Base-by-base conservation (phyloP, 2,329 filamentous ascomycete species). In the Xylariaceae sp. region DNA sequence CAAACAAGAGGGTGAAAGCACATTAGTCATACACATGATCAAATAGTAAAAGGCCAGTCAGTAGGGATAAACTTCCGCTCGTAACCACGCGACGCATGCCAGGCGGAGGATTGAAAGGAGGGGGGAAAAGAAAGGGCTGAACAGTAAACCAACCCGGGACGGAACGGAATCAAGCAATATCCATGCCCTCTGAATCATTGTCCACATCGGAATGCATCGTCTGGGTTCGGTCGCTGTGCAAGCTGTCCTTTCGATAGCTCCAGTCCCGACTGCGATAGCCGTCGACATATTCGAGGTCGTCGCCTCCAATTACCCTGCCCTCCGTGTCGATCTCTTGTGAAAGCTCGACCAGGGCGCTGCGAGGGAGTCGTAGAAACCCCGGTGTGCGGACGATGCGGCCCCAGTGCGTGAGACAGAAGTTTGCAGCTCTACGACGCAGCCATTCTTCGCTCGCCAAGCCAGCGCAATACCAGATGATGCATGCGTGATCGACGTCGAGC, bases 401-500 rank as follows among this genome's bases (percentile, higher is more conserved):
- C 88, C 92, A 98, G 61, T 97, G 87, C 27, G 83, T 84, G 63
- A 98, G 78, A 59, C 88, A 96, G 63, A 94, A 97, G 32, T 73
- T 73, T 0, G 89, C 89, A 0, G 92, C 88, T 37, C 90, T 82
- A 53, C 86, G 85, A 60, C 88, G 86, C 27, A 98, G 74, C 88
- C 89, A 96, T 37, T 94, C 87, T 63, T 98, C 92, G 52, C 83
- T 86, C 12, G 92, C 90, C 11, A 90, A 79, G 6, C 83, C 85
- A 2, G 92, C 88, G 49, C 88, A 88, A 62, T 97, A 89, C 88
- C 94, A 98, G 40, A 95, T 89, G 51, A 94, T 83, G 48, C 92
- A 95, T 3, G 90, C 90, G 57, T 96, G 88, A 44, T 94, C 87
- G 27, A 97, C 84, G 58, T 97, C 90, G 3, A 98, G 76, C 58